phyloP scores from a whole-genome alignment of 768 basidiomycete species.

The Clavaria fumosa region DNA sequence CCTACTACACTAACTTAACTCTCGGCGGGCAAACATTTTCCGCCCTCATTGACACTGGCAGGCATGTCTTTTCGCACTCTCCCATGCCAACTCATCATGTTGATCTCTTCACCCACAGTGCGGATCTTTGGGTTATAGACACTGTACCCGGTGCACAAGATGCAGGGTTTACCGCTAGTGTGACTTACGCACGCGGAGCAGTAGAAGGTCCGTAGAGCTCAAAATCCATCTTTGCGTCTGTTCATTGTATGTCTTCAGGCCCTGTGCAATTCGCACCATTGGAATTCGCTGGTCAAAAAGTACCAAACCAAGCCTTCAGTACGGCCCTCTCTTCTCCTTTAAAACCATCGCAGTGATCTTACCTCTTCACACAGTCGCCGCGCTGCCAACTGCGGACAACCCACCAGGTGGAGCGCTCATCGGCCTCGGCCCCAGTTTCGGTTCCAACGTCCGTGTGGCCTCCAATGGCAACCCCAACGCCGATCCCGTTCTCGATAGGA shows the following conservation, averaged over 20 bases:
- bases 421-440: slow-evolving; percentile 13
- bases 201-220: slow-evolving; percentile 8
- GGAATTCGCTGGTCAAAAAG: slow-evolving; percentile 11
- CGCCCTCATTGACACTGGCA: slow-evolving; percentile 15
- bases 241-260: slow-evolving; percentile 5
- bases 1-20: slow-evolving; percentile 12
- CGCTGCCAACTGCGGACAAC: slow-evolving; percentile 3
- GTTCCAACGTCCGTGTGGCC: slow-evolving; percentile 9
- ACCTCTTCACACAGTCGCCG: slow-evolving; percentile 7
- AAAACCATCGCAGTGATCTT: not conserved
- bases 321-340: not conserved
- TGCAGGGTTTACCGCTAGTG: slow-evolving; percentile 6
- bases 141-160: slow-evolving; percentile 10
- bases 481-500: slow-evolving; percentile 43
- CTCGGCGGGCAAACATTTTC: slow-evolving; percentile 10
- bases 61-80: slow-evolving; percentile 7
- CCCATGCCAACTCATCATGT: not conserved
- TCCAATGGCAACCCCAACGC: slow-evolving; percentile 17
- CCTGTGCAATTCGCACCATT: slow-evolving; percentile 10
- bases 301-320: slow-evolving; percentile 13
- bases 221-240: not conserved
- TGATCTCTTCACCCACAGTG: slow-evolving; percentile 3
- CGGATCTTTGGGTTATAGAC: slow-evolving; percentile 15
- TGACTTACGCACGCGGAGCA: slow-evolving; percentile 13
- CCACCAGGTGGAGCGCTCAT: slow-evolving; percentile 10